Percentiles rank a stretch among this genome's conserved stretches.
These are phyloP conservation scores for Xerocomellus intermedius DNA, from an alignment of 768 basidiomycete species.

Conservation along the genomic window DNA sequence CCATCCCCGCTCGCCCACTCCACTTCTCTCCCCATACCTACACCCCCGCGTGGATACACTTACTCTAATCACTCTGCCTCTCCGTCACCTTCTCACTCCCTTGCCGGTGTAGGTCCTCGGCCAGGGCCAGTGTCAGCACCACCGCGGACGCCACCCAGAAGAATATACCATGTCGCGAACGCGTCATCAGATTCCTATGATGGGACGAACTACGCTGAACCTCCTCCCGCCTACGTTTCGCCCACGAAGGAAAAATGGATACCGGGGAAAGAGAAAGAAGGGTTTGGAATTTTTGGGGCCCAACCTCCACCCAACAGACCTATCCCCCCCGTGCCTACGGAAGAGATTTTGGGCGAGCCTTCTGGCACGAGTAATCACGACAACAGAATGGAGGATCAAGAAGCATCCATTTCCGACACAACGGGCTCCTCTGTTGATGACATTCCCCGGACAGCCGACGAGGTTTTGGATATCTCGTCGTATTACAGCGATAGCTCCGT, in stretches of 20 bases:
- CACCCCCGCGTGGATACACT: conserved; percentile 8
- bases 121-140: conserved; percentile 7
- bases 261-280: conserved; percentile 22
- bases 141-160: conserved; percentile 37
- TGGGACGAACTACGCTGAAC: conserved; percentile 30
- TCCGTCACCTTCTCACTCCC: conserved; percentile 9
- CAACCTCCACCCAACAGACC: conserved; percentile 17
- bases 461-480: conserved; percentile 30
- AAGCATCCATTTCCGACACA: neutral
- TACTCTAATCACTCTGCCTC: conserved; percentile 10
- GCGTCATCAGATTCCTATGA: conserved; percentile 28
- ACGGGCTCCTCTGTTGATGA: neutral
- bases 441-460: conserved; percentile 27
- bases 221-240: conserved; percentile 48
- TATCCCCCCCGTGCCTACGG: conserved; percentile 17
- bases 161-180: conserved; percentile 44
- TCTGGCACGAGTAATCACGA: conserved; percentile 2
- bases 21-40: conserved; percentile 17
- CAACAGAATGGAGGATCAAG: neutral
- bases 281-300: neutral
- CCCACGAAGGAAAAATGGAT: conserved; percentile 9
- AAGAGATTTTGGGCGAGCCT: conserved; percentile 1
- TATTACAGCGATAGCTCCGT: conserved; percentile 11
- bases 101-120: neutral
- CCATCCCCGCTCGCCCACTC: conserved; percentile 29